Conservation (phyloP, 257 asterid species). For the Forsythia viridissima region DNA sequence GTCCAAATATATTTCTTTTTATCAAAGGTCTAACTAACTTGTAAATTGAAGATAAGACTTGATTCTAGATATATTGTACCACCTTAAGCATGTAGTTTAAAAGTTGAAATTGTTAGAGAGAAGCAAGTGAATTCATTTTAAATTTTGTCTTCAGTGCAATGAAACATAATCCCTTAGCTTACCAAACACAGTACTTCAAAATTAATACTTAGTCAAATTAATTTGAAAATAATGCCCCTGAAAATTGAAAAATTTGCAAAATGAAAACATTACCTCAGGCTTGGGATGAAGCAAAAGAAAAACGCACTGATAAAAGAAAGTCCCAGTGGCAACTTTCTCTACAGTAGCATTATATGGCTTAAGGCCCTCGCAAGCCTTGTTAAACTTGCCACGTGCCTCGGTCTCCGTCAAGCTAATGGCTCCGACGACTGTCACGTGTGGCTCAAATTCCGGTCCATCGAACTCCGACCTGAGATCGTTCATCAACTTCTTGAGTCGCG, state of each 20-base stretch:
- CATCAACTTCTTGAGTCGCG: constrained; percentile 80
- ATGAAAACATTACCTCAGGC: constrained; percentile 52
- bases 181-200: no score
- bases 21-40: no score
- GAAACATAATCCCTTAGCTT: no score
- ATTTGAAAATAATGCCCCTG: background rate
- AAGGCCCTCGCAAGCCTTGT: constrained; percentile 61
- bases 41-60: no score
- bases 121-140: no score
- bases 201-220: no score
- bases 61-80: no score
- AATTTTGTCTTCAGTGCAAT: no score
- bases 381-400: constrained; percentile 73
- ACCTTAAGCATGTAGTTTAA: no score
- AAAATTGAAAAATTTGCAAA: background rate
- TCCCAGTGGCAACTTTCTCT: constrained; percentile 66
- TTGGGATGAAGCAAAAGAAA: constrained; percentile 72
- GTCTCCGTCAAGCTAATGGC: constrained; percentile 64
- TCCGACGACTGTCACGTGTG: constrained; percentile 93
- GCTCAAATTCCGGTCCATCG: constrained; percentile 83
- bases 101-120: no score
- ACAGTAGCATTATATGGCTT: constrained; percentile 58
- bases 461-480: constrained; percentile 74
- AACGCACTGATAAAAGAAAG: constrained; percentile 86
- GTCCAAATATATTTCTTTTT: no score